Percentiles rank a stretch among this genome's conserved stretches.
phyloP scores from a whole-genome alignment of 257 asterid species.

The Cruciata laevipes region DNA sequence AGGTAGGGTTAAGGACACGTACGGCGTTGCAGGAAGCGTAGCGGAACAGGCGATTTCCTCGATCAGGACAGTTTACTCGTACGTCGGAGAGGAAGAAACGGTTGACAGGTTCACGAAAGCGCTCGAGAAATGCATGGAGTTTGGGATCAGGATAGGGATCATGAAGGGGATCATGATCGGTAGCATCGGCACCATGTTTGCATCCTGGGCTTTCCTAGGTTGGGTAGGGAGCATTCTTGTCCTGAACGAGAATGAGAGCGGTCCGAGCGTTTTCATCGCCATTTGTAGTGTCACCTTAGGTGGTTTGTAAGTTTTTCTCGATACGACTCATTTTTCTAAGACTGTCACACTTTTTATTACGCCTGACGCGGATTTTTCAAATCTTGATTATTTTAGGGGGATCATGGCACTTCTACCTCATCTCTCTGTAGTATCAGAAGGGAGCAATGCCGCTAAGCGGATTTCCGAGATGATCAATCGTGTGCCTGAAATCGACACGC shows the following conservation, averaged over 20 bases:
- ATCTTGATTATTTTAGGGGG: slow-evolving; percentile 34
- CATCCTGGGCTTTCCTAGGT: slow-evolving; percentile 65
- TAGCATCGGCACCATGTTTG: slow-evolving; percentile 60
- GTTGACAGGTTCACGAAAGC: slow-evolving; percentile 45
- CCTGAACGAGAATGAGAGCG: slow-evolving; percentile 50
- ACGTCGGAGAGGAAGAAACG: slow-evolving; percentile 55
- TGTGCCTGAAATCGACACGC: slow-evolving; percentile 44
- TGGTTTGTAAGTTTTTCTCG: slow-evolving; percentile 48
- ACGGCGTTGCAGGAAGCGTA: slow-evolving; percentile 53
- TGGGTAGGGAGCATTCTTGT: slow-evolving; percentile 79
- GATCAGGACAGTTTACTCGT: slow-evolving; percentile 63
- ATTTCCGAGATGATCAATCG: slow-evolving; percentile 49
- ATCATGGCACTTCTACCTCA: slow-evolving; percentile 66
- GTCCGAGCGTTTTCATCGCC: slow-evolving; percentile 58
- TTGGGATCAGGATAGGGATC: slow-evolving; percentile 59
- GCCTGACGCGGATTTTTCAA: not conserved
- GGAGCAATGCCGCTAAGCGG: slow-evolving; percentile 40
- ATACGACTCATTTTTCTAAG: not conserved
- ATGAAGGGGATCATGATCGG: slow-evolving; percentile 77
- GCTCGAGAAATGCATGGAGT: slow-evolving; percentile 40
- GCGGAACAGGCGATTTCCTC: slow-evolving; percentile 72
- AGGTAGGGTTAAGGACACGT: slow-evolving; percentile 41
- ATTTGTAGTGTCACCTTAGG: slow-evolving; percentile 45
- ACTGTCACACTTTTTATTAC: not conserved
- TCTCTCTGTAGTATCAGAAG: slow-evolving; percentile 51